These are phyloP conservation scores for Nannochloris sp. DNA, from an alignment of 139 green algal genomes.

Conservation along the genomic window DNA sequence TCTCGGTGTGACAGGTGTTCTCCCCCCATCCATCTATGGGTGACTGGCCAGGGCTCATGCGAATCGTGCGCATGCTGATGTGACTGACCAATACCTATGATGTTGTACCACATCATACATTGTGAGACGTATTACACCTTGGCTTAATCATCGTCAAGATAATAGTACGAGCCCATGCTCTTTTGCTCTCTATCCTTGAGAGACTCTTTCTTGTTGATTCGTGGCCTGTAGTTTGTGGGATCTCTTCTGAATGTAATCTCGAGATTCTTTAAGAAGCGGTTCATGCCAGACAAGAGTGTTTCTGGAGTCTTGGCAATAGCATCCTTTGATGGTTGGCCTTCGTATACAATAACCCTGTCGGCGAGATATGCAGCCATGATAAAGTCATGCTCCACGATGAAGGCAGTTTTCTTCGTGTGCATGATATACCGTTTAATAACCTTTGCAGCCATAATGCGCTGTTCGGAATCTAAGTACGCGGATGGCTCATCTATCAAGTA, in stretches of 20 bases:
- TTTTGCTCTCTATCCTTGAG: slow-evolving; percentile 97
- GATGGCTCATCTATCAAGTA: slow-evolving; percentile 98
- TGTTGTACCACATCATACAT: not conserved
- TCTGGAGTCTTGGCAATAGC: slow-evolving; percentile 72
- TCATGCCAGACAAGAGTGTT: slow-evolving; percentile 78
- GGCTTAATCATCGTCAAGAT: slow-evolving; percentile 23
- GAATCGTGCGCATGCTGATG: too few species aligned
- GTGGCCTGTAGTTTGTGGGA: slow-evolving; percentile 95
- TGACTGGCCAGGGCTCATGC: too few species aligned
- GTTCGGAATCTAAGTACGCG: slow-evolving; percentile 98
- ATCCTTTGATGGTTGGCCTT: slow-evolving; percentile 70
- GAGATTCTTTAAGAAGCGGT: slow-evolving; percentile 87
- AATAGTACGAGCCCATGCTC: slow-evolving; percentile 80
- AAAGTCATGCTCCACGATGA: slow-evolving; percentile 99
- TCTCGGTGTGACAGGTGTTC: too few species aligned
- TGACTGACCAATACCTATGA: too few species aligned
- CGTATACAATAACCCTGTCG: slow-evolving; percentile 95
- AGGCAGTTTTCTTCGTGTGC: slow-evolving; percentile 98
- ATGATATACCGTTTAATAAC: slow-evolving; percentile 99
- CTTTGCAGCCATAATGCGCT: slow-evolving; percentile 96
- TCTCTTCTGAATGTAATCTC: slow-evolving; percentile 98
- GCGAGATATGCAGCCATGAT: slow-evolving; percentile 99
- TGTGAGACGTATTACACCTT: not conserved
- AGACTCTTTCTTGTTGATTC: slow-evolving; percentile 96
- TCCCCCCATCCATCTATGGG: too few species aligned